Conservation (phyloP, 345 rosid species). For the Dipteronia dyeriana region DNA sequence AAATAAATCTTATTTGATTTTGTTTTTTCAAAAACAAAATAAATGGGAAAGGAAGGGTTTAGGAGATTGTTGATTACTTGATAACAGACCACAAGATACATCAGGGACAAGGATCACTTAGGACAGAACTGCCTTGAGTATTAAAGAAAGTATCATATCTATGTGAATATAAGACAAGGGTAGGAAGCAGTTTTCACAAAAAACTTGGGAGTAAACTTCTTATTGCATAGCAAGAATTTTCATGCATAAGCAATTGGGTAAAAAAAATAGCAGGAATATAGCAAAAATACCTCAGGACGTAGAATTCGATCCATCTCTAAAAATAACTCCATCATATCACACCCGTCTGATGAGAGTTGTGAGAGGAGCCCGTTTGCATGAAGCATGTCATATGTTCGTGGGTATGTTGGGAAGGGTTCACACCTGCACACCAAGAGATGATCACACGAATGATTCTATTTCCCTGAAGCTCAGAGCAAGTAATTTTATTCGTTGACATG, state of each 20-base stretch:
- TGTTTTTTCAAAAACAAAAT: not conserved
- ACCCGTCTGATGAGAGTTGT: slow-evolving; percentile 58
- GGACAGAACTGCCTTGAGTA: not conserved
- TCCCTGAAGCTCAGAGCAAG: slow-evolving; percentile 7
- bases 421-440: slow-evolving; percentile 58
- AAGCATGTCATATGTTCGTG: slow-evolving; percentile 95
- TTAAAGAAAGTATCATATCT: not conserved
- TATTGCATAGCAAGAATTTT: not conserved
- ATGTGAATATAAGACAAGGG: not conserved
- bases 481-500: slow-evolving; percentile 3
- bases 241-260: not conserved
- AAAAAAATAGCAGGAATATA: not conserved
- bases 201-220: not conserved
- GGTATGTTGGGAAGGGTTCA: slow-evolving; percentile 97
- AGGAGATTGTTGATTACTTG: not conserved
- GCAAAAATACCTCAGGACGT: slow-evolving; percentile 80
- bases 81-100: not conserved
- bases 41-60: not conserved
- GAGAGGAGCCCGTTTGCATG: slow-evolving; percentile 91
- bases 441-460: slow-evolving; percentile 6
- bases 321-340: slow-evolving; percentile 72
- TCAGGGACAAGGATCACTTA: not conserved
- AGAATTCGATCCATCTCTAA: slow-evolving; percentile 95
- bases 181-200: not conserved
- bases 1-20: not conserved